Evolutionary conservation across 2,329 filamentous ascomycete species (phyloP), one percentile per base, ranked within the genome.

Genomic region (Akanthomyces dipterigenus): DNA sequence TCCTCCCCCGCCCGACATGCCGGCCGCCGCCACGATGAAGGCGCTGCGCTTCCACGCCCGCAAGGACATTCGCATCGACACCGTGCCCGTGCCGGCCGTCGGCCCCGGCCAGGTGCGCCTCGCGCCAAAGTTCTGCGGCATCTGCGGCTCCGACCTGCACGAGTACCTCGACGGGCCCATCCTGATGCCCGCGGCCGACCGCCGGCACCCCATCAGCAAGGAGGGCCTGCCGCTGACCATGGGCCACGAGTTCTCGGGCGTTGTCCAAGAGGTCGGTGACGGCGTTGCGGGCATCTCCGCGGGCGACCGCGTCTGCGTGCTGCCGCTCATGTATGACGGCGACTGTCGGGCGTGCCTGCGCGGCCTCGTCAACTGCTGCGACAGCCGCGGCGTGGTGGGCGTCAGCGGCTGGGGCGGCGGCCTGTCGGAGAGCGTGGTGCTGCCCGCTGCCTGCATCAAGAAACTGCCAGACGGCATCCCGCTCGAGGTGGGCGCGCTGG

Each of bases 181-280:
- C 58, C 67, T 73, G 50, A 72, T 71, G 50, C 71, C 71, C 3
- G 77, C 79, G 1, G 82, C 83, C 3, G 68, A 68, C 7, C 71
- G 70, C 7, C 82, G 84, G 1, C 86, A 88, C 66, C 79, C 79
- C 2, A 70, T 88, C 24, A 88, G 85, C 0, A 75, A 78, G 36
- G 82, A 83, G 61, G 76, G 74, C 1, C 77, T 84, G 40, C 86
- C 85, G 3, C 77, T 88, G 11, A 85, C 79, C 0, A 75, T 88
- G 11, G 86, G 87, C 28, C 86, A 89, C 67, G 87, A 89, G 68
- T 86, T 88, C 70, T 82, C 79, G 3, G 86, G 86, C 12, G 78
- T 79, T 2, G 75, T 89, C 36, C 76, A 79, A 12, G 82, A 86
- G 65, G 72, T 88, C n/a, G 85, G 85, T 0, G 67, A 74, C 0